Evolutionary conservation across 164 flowering plant species (phyloP).

Genomic region (Nymphaea thermarum): DNA sequence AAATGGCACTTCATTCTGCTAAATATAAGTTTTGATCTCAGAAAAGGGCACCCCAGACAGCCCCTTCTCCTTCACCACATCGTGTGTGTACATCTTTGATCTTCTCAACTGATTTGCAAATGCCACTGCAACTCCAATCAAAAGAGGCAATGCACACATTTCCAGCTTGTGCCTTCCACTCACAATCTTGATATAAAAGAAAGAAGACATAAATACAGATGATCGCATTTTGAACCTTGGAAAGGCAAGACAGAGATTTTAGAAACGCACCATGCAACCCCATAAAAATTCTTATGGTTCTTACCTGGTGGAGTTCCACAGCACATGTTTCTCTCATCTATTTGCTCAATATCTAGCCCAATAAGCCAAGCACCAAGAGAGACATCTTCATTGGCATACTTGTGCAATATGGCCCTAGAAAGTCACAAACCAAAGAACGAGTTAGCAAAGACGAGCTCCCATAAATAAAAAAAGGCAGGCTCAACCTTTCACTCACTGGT

Average conservation of each 20-base stretch:
- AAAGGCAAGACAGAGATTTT: too few species aligned
- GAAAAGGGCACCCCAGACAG: constrained; percentile 53
- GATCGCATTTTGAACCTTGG: too few species aligned
- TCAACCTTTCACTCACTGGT: constrained; percentile 42
- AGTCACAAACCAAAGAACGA: not conserved
- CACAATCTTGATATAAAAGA: constrained; percentile 45
- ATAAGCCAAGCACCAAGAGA: constrained; percentile 91
- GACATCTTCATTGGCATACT: constrained; percentile 88
- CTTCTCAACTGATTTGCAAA: constrained; percentile 77
- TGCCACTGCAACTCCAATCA: constrained; percentile 94
- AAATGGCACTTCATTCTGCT: not conserved
- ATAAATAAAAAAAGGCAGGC: not conserved
- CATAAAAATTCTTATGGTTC: not conserved
- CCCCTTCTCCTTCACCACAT: constrained; percentile 74
- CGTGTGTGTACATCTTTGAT: constrained; percentile 57
- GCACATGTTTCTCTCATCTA: constrained; percentile 79
- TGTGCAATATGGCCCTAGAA: constrained; percentile 70
- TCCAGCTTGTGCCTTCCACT: constrained; percentile 86
- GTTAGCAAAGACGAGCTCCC: not conserved
- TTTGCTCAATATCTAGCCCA: constrained; percentile 82
- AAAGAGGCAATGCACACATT: constrained; percentile 72
- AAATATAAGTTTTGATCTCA: constrained; percentile 6
- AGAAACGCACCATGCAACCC: not conserved
- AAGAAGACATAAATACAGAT: too few species aligned
- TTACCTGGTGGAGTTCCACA: constrained; percentile 92